Conservation (phyloP, 345 rosid species). For the Eucalyptus sp. region DNA sequence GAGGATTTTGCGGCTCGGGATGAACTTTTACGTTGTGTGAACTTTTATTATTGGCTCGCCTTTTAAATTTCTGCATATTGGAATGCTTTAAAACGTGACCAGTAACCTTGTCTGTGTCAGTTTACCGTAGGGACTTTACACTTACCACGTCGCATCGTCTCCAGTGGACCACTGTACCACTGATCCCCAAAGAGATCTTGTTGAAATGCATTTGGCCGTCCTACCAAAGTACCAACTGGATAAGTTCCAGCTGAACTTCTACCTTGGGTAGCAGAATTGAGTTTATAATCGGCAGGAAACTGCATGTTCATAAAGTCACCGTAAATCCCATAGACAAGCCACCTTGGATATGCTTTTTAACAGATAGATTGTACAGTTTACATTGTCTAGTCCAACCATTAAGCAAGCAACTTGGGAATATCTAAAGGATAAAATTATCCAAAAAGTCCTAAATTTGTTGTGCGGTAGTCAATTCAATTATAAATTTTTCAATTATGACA, state of each 20-base stretch:
- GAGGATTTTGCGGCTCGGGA: background rate
- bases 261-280: background rate
- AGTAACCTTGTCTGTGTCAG: background rate
- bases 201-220: background rate
- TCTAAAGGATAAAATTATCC: background rate
- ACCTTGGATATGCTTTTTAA: background rate
- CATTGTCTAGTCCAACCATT: background rate
- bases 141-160: background rate
- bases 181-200: background rate
- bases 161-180: background rate
- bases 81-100: background rate
- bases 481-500: no score
- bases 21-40: background rate
- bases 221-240: background rate
- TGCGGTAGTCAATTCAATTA: rapidly evolving
- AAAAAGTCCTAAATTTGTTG: rapidly evolving
- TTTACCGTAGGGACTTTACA: background rate
- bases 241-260: background rate
- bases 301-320: background rate
- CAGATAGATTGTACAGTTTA: background rate
- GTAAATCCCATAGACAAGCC: background rate
- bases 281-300: background rate
- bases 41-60: background rate
- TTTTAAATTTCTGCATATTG: no score
- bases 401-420: background rate